These are phyloP conservation scores for Pseudoturritis turrita DNA, from an alignment of 345 rosid genomes.

Conservation along the genomic window DNA sequence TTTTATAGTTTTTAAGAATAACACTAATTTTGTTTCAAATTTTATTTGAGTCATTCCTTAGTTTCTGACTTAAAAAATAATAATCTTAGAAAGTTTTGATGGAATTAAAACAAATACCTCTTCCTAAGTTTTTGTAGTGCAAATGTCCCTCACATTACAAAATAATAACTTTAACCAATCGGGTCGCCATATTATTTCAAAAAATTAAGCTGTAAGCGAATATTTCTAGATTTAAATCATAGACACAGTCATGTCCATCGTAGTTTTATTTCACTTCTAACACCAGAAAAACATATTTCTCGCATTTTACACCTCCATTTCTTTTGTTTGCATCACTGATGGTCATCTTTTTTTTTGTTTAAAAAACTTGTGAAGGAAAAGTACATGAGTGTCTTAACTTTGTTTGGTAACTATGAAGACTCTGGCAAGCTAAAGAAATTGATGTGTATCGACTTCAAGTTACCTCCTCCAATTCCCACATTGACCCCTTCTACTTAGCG, in stretches of 20 bases:
- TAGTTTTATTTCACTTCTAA: background rate
- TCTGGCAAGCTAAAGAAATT: background rate
- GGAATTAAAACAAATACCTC: background rate
- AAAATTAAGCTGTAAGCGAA: background rate
- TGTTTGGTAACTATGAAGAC: background rate
- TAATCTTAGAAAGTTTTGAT: background rate
- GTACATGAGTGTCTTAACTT: background rate
- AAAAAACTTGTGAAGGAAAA: background rate
- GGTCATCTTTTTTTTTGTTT: background rate
- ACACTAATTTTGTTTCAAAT: background rate
- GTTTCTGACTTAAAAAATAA: too few relatives aligned
- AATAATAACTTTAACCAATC: background rate
- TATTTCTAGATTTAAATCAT: background rate
- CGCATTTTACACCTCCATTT: background rate
- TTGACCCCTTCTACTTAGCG: background rate
- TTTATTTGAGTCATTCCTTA: too few relatives aligned
- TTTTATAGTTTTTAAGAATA: too few relatives aligned
- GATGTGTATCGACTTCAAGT: background rate
- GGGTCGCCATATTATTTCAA: too few relatives aligned
- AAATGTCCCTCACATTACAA: background rate
- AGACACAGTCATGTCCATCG: background rate
- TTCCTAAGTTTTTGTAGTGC: background rate
- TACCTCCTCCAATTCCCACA: background rate
- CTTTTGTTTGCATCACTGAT: background rate
- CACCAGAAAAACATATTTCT: background rate